Percentiles rank a stretch among this genome's conserved stretches.
Conservation (phyloP, 2,329 filamentous ascomycete species). For the Exutisphaerella laricina region DNA sequence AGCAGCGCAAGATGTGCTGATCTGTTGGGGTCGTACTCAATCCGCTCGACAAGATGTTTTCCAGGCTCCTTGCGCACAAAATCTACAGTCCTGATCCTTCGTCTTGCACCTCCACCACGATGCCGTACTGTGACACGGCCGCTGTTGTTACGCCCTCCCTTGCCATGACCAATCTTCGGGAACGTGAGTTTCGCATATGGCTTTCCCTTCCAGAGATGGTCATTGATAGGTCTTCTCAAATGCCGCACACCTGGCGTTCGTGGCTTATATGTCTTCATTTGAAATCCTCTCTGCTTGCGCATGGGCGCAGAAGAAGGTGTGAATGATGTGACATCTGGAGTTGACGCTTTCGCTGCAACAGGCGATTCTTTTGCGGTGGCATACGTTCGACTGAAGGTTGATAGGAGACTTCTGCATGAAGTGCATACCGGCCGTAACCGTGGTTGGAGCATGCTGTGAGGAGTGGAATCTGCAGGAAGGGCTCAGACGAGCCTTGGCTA, state of each 20-base stretch:
- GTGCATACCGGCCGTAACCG: constrained; percentile 52
- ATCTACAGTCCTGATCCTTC: constrained; percentile 86
- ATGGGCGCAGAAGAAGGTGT: constrained; percentile 34
- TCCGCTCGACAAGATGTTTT: constrained; percentile 81
- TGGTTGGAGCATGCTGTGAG: constrained; percentile 57
- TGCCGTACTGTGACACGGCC: constrained; percentile 86
- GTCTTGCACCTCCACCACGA: constrained; percentile 84
- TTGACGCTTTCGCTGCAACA: constrained; percentile 21
- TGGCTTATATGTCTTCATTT: constrained; percentile 82
- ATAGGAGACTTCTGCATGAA: constrained; percentile 46
- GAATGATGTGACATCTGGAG: constrained; percentile 27
- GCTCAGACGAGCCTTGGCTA: too few relatives aligned
- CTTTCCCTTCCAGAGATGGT: constrained; percentile 92
- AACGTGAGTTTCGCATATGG: constrained; percentile 78
- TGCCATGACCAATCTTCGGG: constrained; percentile 84
- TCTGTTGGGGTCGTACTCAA: constrained; percentile 92
- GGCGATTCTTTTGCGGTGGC: constrained; percentile 40
- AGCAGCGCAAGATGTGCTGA: constrained; percentile 89
- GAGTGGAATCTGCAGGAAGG: too few relatives aligned
- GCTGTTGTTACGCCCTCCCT: constrained; percentile 85
- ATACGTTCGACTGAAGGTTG: constrained; percentile 47
- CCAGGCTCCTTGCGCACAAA: constrained; percentile 75
- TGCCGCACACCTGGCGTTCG: constrained; percentile 89
- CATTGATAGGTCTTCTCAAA: constrained; percentile 85
- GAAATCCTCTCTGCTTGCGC: constrained; percentile 37